Evolutionary conservation across 306 rosid species (phyloP).

Genomic region (Quercus suber): DNA sequence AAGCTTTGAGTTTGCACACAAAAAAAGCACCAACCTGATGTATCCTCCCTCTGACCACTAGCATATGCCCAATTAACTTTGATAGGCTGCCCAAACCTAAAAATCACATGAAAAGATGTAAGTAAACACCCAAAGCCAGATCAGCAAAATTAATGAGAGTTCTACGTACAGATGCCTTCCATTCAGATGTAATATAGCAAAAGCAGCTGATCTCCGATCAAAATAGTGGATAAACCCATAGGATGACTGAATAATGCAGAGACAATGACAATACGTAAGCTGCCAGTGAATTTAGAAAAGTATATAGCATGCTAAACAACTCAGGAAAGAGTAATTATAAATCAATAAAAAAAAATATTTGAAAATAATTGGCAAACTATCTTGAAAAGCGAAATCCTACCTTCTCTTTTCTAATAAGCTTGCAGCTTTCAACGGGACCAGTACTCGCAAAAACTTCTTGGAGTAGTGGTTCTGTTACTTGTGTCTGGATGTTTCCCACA

Average conservation of each 20-base stretch:
- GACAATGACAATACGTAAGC: background rate
- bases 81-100: slow-evolving; percentile 97
- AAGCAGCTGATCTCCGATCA: slow-evolving; percentile 95
- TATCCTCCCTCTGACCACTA: slow-evolving; percentile 98
- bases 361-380: background rate
- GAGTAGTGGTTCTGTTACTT: slow-evolving; percentile 94
- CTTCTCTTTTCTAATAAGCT: slow-evolving; percentile 94
- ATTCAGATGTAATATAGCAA: slow-evolving; percentile 85
- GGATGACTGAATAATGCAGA: slow-evolving; percentile 75
- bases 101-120: slow-evolving; percentile 24
- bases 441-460: slow-evolving; percentile 96
- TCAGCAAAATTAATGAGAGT: background rate
- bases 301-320: background rate
- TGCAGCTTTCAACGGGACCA: slow-evolving; percentile 92
- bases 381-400: slow-evolving; percentile 28
- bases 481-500: slow-evolving; percentile 92
- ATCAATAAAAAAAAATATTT: background rate
- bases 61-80: slow-evolving; percentile 99
- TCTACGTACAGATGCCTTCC: slow-evolving; percentile 92
- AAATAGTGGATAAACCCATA: slow-evolving; percentile 94
- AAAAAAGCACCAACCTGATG: slow-evolving; percentile 64
- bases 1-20: background rate
- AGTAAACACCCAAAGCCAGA: slow-evolving; percentile 18
- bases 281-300: background rate
- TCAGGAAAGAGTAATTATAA: background rate